Base-by-base conservation (phyloP, 208 protist species). In the Acanthamoeba polyphaga region DNA sequence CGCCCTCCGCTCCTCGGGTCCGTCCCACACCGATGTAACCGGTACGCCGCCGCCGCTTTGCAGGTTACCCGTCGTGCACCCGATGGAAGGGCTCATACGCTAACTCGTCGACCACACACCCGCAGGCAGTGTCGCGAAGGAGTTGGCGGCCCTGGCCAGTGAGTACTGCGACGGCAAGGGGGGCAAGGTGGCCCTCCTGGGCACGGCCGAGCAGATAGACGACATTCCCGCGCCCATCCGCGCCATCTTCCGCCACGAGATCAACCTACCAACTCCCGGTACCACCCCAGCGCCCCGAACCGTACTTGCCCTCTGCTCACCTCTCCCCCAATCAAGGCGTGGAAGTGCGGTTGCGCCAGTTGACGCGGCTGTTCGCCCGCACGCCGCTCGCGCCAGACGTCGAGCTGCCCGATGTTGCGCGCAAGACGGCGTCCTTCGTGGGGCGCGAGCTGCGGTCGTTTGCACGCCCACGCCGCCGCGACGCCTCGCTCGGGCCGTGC, bases 211-310 rank as follows among this genome's bases (percentile, higher is more conserved):
- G 15, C 64, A 51, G 46, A 64, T 96, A 15, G 96, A 96, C 55
- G 96, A 97, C 27, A 46, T 97, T 29, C 90, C 95, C 58, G 78
- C 91, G 46, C 78, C 94, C 64, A n/a, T 97, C 27, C 95, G 96
- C 62, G 68, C 91, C 89, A 94, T 92, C 55, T 97, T 97, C 88
- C 93, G 93, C 95, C 94, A 97, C 82, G 96, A 97, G 76, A 94
- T 96, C 29, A 64, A 85, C 55, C 76, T 97, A 9, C 93, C 91
- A 7, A 85, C 91, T 32, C 62, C 70, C 82, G 85, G 95, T 95
- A 95, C 46, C 9, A 49, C 7, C 46, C 46, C 46, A 49, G 46
- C 46, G 46, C 10, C 46, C 46, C 46, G 32, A n/a, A n/a, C 66
- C 66, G 66, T 7, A 1, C 12, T 7, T 0, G 66, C 38, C 5